Conservation (phyloP, 1,284 basidiomycete species). For the Stereum hirsutum region DNA sequence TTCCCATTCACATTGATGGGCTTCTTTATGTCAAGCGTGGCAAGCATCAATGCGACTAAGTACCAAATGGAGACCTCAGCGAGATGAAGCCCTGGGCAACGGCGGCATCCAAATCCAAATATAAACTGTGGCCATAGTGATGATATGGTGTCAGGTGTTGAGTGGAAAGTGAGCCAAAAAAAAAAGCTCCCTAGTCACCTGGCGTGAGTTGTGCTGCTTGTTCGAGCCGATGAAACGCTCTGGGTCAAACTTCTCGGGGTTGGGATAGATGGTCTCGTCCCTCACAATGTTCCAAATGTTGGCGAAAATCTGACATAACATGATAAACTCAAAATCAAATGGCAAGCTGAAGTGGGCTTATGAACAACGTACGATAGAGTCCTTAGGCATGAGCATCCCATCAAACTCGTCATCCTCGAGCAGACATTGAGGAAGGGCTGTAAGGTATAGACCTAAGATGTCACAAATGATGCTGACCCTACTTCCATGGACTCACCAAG, state of each 20-base stretch:
- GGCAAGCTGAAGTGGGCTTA: slow-evolving; percentile 7
- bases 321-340: slow-evolving; percentile 8
- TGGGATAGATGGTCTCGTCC: slow-evolving; percentile 35
- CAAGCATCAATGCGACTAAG: slow-evolving; percentile 37
- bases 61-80: slow-evolving; percentile 47
- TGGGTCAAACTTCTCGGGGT: slow-evolving; percentile 37
- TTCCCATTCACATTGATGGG: slow-evolving; percentile 35
- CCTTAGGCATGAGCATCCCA: neutral
- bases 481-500: slow-evolving; percentile 27
- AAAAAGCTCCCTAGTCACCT: no score
- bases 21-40: slow-evolving; percentile 42
- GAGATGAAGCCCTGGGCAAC: slow-evolving; percentile 42
- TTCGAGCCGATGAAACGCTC: slow-evolving; percentile 32
- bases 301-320: slow-evolving; percentile 20
- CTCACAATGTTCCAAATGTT: slow-evolving; percentile 33
- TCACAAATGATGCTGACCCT: slow-evolving; percentile 16
- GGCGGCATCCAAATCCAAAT: slow-evolving; percentile 46
- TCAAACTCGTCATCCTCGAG: neutral
- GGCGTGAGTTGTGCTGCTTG: no score
- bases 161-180: no score
- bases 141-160: neutral
- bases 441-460: neutral
- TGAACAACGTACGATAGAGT: slow-evolving; percentile 6
- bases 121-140: slow-evolving; percentile 24
- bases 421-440: slow-evolving; percentile 3